Evolutionary conservation across 208 protist genomes (phyloP), one percentile per base, ranked within the genome.

Genomic region (Wallacemonas sp.): DNA sequence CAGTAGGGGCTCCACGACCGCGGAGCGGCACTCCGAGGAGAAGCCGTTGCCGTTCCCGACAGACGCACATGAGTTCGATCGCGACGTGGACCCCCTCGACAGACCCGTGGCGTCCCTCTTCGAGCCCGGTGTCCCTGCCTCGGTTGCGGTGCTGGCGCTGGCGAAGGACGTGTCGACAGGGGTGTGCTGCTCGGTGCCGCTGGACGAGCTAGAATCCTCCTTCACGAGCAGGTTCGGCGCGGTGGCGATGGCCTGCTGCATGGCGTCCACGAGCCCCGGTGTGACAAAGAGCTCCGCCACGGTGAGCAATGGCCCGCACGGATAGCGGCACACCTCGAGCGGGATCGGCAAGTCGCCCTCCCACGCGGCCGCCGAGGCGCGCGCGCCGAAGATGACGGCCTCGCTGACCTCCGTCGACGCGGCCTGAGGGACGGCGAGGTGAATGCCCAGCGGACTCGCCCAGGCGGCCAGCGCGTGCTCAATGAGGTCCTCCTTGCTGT

Each of bases 381-480:
- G 22, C 31, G 38, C 26, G 26, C 67, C 67, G 41, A 73, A 73
- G 7, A 73, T 25, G 52, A 69, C 29, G 2, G 52, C 64, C 23
- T 46, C 52, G 22, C 14, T 38, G 5, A 23, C 41, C 28, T 54
- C 33, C 18, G 2, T 22, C n/a, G n/a, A n/a, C 8, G 26, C 20
- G 25, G 44, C 16, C 18, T 59, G 18, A n/a, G 70, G 61, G 0
- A 78, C 64, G 8, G 69, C 57, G 1, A 91, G 31, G 67, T 87
- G 81, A 12, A 91, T 65, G 38, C 75, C 85, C 7, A 91, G 72
- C 4, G 88, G 88, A 54, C 78, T 89, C 38, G 77, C 82, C 76
- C 82, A 84, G 62, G 71, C 79, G 2, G 82, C 82, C 14, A 88
- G 32, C 61, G 76, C 83, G 36, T 72, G 61, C 18, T 72, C 70